Percentiles rank a stretch among this genome's conserved stretches.
These are phyloP conservation scores for Senna tora DNA, from an alignment of 306 rosid species.

Conservation along the genomic window DNA sequence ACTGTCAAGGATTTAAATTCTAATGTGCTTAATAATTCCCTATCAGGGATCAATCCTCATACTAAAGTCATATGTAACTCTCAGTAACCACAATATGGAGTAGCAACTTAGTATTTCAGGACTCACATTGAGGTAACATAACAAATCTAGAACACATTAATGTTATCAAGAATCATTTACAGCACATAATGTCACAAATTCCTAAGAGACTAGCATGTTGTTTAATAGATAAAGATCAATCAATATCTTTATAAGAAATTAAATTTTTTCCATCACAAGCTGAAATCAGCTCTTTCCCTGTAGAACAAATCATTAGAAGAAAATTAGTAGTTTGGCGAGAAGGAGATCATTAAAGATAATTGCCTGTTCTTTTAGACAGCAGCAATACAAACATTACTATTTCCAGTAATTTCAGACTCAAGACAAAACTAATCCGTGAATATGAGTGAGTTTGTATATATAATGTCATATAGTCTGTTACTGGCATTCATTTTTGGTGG, in stretches of 20 bases:
- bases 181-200: neutral
- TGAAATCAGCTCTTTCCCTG: constrained; percentile 3
- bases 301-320: neutral
- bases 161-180: neutral
- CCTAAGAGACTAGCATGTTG: neutral
- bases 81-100: constrained; percentile 1
- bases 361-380: neutral
- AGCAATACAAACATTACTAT: neutral
- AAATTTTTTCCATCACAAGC: neutral
- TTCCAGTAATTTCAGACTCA: neutral
- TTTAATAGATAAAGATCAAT: neutral
- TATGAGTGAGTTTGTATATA: neutral
- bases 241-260: neutral
- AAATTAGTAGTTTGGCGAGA: neutral
- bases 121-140: neutral
- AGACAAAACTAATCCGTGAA: neutral
- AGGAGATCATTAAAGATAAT: neutral
- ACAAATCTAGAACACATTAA: neutral
- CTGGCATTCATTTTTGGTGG: neutral
- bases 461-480: neutral
- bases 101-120: neutral
- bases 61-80: neutral
- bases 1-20: no score
- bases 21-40: neutral
- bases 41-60: neutral